phyloP scores from a whole-genome alignment of 352 stramenopile genomes.

The Aphanomyces stellatus region DNA sequence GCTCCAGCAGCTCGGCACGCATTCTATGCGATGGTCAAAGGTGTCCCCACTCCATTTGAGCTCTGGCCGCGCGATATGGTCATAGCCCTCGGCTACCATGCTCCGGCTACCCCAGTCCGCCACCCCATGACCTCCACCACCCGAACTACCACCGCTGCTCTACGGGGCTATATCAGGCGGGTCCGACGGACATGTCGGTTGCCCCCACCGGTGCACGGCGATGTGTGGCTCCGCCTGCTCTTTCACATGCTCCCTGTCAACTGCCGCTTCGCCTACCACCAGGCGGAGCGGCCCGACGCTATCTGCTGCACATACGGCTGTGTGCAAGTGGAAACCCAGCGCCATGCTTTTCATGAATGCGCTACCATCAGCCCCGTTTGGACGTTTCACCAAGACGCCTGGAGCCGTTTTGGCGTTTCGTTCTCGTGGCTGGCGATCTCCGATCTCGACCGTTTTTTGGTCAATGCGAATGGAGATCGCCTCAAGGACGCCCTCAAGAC shows the following conservation, averaged over 20 bases:
- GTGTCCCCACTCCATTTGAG: neutral
- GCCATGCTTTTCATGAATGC: neutral
- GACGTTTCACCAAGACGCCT: neutral
- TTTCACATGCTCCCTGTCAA: slow-evolving; percentile 1
- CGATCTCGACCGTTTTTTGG: neutral
- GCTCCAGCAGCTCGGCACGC: neutral
- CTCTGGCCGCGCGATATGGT: neutral
- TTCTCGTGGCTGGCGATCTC: neutral
- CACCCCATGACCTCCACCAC: neutral
- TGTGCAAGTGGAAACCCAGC: neutral
- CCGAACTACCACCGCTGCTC: neutral
- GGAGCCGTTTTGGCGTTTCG: neutral
- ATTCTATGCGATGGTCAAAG: slow-evolving; percentile 1
- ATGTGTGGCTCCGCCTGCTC: neutral
- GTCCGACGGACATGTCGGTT: neutral
- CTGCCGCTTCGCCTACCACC: neutral
- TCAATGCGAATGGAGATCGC: neutral
- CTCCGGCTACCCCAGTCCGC: neutral
- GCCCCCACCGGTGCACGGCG: neutral
- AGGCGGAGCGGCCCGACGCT: neutral
- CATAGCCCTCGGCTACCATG: neutral
- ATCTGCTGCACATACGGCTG: neutral
- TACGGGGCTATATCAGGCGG: neutral
- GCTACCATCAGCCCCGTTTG: neutral
- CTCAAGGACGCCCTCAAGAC: neutral